A percentile compares a stretch with the other conserved stretches of the same genome.
Evolutionary conservation across 1,284 basidiomycete species (phyloP).

Genomic region (Leccinum laetum): DNA sequence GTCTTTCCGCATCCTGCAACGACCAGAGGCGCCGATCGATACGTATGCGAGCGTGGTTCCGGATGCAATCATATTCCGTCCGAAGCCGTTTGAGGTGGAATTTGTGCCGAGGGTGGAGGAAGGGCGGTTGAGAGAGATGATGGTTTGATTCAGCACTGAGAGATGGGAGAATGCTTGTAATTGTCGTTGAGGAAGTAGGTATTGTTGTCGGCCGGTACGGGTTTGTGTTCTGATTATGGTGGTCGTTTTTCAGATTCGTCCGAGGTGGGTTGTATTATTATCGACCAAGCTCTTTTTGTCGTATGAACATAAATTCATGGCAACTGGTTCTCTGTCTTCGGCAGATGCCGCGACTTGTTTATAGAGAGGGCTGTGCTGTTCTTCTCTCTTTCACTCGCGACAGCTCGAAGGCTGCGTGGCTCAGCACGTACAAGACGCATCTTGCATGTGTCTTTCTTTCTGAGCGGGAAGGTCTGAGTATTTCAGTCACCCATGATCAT

Average conservation of each 20-base stretch:
- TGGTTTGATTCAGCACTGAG: neutral
- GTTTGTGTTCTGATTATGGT: neutral
- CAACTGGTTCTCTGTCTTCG: neutral
- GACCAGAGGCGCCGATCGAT: constrained; percentile 18
- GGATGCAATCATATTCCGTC: neutral
- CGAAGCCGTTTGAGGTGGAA: neutral
- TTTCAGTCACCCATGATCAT: neutral
- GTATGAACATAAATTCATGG: no score
- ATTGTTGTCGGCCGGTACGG: neutral
- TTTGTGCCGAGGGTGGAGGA: neutral
- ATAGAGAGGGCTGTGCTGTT: neutral
- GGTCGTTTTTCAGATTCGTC: neutral
- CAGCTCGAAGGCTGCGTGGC: constrained; percentile 41
- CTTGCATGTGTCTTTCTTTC: neutral
- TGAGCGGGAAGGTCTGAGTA: constrained; percentile 9
- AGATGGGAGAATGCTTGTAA: neutral
- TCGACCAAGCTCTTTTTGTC: neutral
- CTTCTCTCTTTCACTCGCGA: constrained; percentile 17
- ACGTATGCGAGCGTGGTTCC: neutral
- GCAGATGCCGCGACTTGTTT: neutral
- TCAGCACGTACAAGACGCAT: constrained; percentile 33
- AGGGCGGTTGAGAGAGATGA: neutral
- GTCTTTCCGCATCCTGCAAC: constrained; percentile 36
- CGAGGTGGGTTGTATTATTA: neutral
- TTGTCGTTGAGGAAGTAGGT: neutral